Evolutionary conservation across 805 yeast genomes (phyloP), one percentile per base, ranked within the genome.

Genomic region (Yamadazyma philogaea): DNA sequence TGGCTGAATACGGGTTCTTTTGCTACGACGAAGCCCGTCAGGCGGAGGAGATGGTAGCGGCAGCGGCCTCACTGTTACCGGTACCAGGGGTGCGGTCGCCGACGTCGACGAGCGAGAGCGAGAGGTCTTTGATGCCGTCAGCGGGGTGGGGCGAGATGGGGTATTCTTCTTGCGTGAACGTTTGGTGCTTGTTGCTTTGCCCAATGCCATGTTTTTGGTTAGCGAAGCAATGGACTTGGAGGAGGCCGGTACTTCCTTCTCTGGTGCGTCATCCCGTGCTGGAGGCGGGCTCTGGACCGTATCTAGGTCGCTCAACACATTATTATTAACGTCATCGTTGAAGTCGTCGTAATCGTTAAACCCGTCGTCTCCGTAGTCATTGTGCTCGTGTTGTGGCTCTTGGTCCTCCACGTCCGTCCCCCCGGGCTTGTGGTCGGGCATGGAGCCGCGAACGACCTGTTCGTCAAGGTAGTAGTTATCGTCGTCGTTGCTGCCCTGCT

Each of bases 1-100:
- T 0, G 95, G 91, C 3, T 82, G 77, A 6, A 84, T 73, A 47
- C 77, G 75, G 0, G 78, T 75, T 53, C 96, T 71, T 24, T 74
- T 69, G 0, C 95, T 84, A 49, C 86, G 66, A 48, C 95, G 69
- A 2, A 77, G 54, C 0, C 79, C 77, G 43, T 66, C 72, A 6
- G 71, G 70, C 6, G 72, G 73, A 1, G 75, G 74, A 3, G 72
- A 66, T 1, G 74, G 75, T 22, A 67, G 58, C 6, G 71, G 70
- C 32, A 65, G 56, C n/a, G 70, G 68, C 26, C 53, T 51, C 6
- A 49, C 45, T 14, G 40, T 26, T 7, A 42, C 34, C 7, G 26
- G 18, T 7, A 31, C 20, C 11, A 5, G 40, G 11, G 12, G 22
- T 15, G 44, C 40, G 6, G 35, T 34, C 36, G 30, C 17, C 10